Base-by-base conservation (phyloP, 2,329 filamentous ascomycete species). In the Spiromastix sp. region DNA sequence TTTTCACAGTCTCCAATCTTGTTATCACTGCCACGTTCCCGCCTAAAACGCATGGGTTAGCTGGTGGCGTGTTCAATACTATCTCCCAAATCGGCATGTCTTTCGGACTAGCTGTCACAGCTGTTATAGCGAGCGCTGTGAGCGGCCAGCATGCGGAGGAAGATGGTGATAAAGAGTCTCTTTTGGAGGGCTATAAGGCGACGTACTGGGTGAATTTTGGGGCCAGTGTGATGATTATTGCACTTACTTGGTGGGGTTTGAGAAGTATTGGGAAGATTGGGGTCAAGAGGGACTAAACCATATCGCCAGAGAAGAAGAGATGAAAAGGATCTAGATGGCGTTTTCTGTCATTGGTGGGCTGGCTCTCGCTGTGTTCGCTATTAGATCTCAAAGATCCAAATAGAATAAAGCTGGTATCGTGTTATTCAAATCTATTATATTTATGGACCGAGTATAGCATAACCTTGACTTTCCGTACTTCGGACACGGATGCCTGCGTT, bases 61-160 rank as follows among this genome's bases (percentile, higher is more conserved):
- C 72, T 0, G 75, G 74, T 0, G 73, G 71, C 0, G 72, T 79
- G 0, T 78, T 78, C 49, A 77, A 74, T 42, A 75, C 72, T 0
- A 59, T 70, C 1, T 55, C 63, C 0, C 72, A 78, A 42, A 68
- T 78, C 37, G 74, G 73, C 0, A 66, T 63, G 13, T 63, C 66
- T 0, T 56, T 75, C 0, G 71, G 70, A 0, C 48, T 75, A 3
- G 69, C 70, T 5, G 50, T 71, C 2, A 65, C 66, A 37, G 66
- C 66, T 5, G 64, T 68, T 0, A 66, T 75, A 19, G 50, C 55
- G 1, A 28, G 11, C 13, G 5, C 29, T 3, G 36, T 38, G 18
- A 27, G 26, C 17, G 27, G 28, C 12, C 5, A 19, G 18, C 17
- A 26, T 12, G 26, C 11, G 4, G 20, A 22, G 13, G 18, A 10